Conservation (phyloP, 1,284 basidiomycete genomes). For the Moesziomyces sp. region DNA sequence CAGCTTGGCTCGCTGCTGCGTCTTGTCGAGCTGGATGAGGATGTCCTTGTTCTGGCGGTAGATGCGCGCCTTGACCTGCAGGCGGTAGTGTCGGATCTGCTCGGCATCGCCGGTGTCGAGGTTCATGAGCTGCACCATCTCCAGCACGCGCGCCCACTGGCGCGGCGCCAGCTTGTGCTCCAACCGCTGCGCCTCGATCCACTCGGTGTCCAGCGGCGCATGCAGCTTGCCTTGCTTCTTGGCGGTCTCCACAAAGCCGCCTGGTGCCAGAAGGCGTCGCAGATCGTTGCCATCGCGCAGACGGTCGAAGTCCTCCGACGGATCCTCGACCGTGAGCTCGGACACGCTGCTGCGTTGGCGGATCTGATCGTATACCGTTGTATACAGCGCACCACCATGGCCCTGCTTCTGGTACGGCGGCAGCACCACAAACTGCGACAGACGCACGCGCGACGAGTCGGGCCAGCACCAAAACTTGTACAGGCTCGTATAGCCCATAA, state of each 20-base stretch:
- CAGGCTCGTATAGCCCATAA: slow-evolving; percentile 63
- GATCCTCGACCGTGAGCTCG: slow-evolving; percentile 96
- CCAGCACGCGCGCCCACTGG: slow-evolving; percentile 89
- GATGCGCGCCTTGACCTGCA: slow-evolving; percentile 80
- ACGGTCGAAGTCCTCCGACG: slow-evolving; percentile 94
- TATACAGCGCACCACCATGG: slow-evolving; percentile 80
- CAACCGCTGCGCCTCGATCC: slow-evolving; percentile 82
- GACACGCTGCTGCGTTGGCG: slow-evolving; percentile 77
- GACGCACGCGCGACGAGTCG: slow-evolving; percentile 36
- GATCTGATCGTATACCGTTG: slow-evolving; percentile 82
- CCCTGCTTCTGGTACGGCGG: slow-evolving; percentile 89
- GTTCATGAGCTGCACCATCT: slow-evolving; percentile 86
- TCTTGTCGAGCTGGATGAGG: slow-evolving; percentile 82
- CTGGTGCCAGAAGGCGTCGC: slow-evolving; percentile 80
- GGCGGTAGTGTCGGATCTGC: slow-evolving; percentile 76
- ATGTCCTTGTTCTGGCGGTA: slow-evolving; percentile 95
- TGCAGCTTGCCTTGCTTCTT: slow-evolving; percentile 73
- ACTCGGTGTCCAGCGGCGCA: slow-evolving; percentile 80
- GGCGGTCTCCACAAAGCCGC: slow-evolving; percentile 70
- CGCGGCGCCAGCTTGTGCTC: slow-evolving; percentile 92
- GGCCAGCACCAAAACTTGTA: slow-evolving; percentile 62
- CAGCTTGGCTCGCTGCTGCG: slow-evolving; percentile 86
- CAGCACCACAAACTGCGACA: slow-evolving; percentile 90
- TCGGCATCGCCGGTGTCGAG: slow-evolving; percentile 76
- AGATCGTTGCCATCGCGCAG: slow-evolving; percentile 92